Percentiles rank a stretch among this genome's conserved stretches.
phyloP scores from a whole-genome alignment of 257 asterid genomes.

The Salvia hispanica region DNA sequence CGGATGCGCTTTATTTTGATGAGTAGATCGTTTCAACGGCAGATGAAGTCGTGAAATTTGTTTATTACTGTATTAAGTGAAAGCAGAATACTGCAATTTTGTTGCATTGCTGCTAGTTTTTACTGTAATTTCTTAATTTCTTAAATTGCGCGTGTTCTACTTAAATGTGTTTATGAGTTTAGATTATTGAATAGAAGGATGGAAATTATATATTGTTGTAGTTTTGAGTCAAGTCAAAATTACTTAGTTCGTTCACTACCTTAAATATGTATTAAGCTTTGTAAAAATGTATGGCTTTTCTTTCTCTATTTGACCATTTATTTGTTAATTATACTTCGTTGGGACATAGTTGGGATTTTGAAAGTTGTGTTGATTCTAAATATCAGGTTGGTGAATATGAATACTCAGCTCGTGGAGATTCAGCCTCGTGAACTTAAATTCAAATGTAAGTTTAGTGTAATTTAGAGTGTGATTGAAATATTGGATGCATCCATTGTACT shows the following conservation, averaged over 20 bases:
- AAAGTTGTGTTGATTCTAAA: constrained; percentile 9
- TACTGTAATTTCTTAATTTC: background rate
- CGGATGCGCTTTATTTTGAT: constrained; percentile 24
- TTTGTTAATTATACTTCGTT: background rate
- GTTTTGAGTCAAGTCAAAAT: background rate
- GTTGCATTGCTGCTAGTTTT: background rate
- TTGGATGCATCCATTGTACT: constrained; percentile 15
- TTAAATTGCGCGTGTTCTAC: background rate
- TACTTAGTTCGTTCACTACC: background rate
- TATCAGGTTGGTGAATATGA: constrained; percentile 56
- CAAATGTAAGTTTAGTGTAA: constrained; percentile 49
- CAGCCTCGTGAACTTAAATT: constrained; percentile 83
- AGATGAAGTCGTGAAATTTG: constrained; percentile 18
- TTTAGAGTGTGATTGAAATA: constrained; percentile 9
- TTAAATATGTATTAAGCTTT: background rate
- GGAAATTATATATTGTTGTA: background rate
- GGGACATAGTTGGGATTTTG: background rate
- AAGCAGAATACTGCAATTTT: background rate
- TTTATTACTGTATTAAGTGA: constrained; percentile 14
- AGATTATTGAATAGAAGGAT: constrained; percentile 21
- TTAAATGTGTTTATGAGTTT: background rate
- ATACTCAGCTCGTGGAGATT: constrained; percentile 60
- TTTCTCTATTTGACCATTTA: background rate
- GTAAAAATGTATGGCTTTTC: background rate
- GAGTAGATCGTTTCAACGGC: constrained; percentile 31